Conservation (phyloP, 2,329 filamentous ascomycete genomes). For the Bipolaris victoriae region DNA sequence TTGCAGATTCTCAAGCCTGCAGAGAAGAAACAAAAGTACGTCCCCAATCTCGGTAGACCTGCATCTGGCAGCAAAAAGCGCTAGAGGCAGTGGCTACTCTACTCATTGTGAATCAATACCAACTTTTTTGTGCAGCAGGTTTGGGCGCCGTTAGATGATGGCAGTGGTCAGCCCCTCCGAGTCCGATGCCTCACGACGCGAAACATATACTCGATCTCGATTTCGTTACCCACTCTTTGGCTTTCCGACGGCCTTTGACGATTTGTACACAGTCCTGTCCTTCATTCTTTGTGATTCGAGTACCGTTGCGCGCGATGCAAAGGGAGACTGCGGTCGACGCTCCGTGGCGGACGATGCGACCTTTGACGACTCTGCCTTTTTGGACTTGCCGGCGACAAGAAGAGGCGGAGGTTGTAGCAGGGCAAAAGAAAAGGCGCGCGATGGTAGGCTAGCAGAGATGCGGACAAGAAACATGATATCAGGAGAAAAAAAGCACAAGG, state of each 20-base stretch:
- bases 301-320: slow-evolving; percentile 23
- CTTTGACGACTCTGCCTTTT: slow-evolving; percentile 25
- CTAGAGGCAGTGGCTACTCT: slow-evolving; percentile 61
- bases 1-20: slow-evolving; percentile 94
- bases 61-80: slow-evolving; percentile 72
- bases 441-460: slow-evolving; percentile 8
- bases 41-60: slow-evolving; percentile 74
- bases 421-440: slow-evolving; percentile 2
- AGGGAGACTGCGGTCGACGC: slow-evolving; percentile 2
- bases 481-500: slow-evolving; percentile 16
- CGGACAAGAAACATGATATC: slow-evolving; percentile 9
- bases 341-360: slow-evolving; percentile 19
- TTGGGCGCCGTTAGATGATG: slow-evolving; percentile 81
- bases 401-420: slow-evolving; percentile 22
- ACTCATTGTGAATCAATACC: slow-evolving; percentile 48
- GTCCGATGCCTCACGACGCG: slow-evolving; percentile 38
- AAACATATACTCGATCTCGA: slow-evolving; percentile 41
- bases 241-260: slow-evolving; percentile 36
- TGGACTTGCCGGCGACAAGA: slow-evolving; percentile 33
- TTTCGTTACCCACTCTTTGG: slow-evolving; percentile 43
- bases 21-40: slow-evolving; percentile 99
- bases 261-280: slow-evolving; percentile 37
- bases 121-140: slow-evolving; percentile 76
- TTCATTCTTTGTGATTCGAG: slow-evolving; percentile 28
- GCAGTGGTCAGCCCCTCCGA: slow-evolving; percentile 43